Evolutionary conservation across 352 stramenopile species (phyloP).

Genomic region (Pythium oligandrum): DNA sequence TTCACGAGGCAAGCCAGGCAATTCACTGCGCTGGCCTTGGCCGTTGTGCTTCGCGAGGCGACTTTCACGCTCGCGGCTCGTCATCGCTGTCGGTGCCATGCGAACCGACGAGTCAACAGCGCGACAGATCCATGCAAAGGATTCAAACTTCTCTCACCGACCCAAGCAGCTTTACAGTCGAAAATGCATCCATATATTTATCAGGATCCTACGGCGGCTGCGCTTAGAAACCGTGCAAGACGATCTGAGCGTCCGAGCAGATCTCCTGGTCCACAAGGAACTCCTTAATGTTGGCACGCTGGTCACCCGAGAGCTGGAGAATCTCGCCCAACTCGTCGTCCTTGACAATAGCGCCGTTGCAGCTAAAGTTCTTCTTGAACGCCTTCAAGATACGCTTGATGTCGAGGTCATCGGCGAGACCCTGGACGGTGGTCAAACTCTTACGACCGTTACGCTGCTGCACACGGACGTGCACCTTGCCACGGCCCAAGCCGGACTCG

Average conservation of each 20-base stretch:
- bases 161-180: too few relatives aligned
- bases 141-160: too few relatives aligned
- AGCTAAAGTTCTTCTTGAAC: conserved; percentile 99
- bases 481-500: conserved; percentile 76
- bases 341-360: conserved; percentile 99
- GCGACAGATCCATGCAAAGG: too few relatives aligned
- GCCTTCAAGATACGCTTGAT: conserved; percentile 99
- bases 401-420: conserved; percentile 97
- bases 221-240: conserved; percentile 97
- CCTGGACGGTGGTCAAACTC: conserved; percentile 99
- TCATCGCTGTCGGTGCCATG: too few relatives aligned
- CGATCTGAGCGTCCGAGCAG: conserved; percentile 93
- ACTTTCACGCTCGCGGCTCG: too few relatives aligned
- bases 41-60: too few relatives aligned
- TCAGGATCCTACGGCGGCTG: neutral
- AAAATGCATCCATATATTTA: too few relatives aligned
- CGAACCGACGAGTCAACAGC: too few relatives aligned
- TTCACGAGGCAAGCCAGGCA: too few relatives aligned
- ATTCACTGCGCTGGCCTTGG: too few relatives aligned
- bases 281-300: conserved; percentile 98
- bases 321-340: conserved; percentile 98
- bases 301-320: conserved; percentile 99
- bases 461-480: conserved; percentile 97
- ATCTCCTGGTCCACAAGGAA: conserved; percentile 99
- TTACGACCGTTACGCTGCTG: conserved; percentile 99